Percentiles rank a stretch among this genome's conserved stretches.
These are phyloP conservation scores for Aspergillus japonicus DNA, from an alignment of 2,329 filamentous ascomycete species.

Conservation along the genomic window DNA sequence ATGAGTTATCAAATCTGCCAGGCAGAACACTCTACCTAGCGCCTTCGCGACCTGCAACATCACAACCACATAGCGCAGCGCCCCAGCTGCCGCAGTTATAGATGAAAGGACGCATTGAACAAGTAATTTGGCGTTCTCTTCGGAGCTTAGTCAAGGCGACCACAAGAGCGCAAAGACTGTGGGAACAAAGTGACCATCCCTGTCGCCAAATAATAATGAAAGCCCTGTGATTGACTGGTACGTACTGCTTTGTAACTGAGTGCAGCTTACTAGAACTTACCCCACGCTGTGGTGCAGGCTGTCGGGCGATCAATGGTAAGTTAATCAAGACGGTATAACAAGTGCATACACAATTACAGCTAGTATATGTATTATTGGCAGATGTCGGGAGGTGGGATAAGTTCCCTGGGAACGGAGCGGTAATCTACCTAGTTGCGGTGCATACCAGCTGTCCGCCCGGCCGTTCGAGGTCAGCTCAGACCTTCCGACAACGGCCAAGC, in stretches of 20 bases:
- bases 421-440: constrained; percentile 2
- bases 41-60: constrained; percentile 4
- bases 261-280: constrained; percentile 3
- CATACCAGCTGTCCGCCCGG: constrained; percentile 16
- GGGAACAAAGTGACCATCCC: too few relatives aligned
- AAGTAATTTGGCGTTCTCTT: too few relatives aligned
- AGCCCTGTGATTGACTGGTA: too few relatives aligned
- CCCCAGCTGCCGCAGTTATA: too few relatives aligned
- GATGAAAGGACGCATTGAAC: too few relatives aligned
- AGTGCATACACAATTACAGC: constrained; percentile 10
- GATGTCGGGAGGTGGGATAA: constrained; percentile 15
- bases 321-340: constrained; percentile 11
- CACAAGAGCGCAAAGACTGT: too few relatives aligned
- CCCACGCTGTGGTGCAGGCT: constrained; percentile 15
- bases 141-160: too few relatives aligned
- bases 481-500: constrained; percentile 35
- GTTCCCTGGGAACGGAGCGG: constrained; percentile 25
- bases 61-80: too few relatives aligned
- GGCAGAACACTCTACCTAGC: background rate
- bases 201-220: background rate
- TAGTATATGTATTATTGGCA: constrained; percentile 21
- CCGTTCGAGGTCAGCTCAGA: constrained; percentile 7
- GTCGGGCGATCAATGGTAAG: constrained; percentile 17
- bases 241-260: too few relatives aligned
- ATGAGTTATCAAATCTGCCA: background rate